phyloP scores from a whole-genome alignment of 2,329 filamentous ascomycete genomes.

The Rhinocladiella similis region DNA sequence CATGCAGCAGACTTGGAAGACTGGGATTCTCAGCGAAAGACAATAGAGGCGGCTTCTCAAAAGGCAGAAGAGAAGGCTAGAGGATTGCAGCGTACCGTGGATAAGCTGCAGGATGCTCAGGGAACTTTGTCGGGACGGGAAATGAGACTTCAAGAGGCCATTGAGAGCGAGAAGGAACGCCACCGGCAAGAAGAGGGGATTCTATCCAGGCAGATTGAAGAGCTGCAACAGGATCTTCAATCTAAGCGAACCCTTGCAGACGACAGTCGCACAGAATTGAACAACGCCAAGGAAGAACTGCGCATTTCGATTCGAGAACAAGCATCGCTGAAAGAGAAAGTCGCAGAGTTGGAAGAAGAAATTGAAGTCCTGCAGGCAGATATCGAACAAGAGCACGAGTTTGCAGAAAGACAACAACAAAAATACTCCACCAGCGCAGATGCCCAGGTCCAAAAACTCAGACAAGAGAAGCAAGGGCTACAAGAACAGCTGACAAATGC shows the following conservation, averaged over 20 bases:
- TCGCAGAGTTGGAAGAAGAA: constrained; percentile 71
- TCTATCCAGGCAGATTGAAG: constrained; percentile 71
- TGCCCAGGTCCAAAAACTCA: constrained; percentile 56
- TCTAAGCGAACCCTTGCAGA: constrained; percentile 66
- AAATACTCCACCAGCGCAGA: constrained; percentile 61
- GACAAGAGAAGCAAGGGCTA: constrained; percentile 62
- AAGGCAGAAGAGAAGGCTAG: constrained; percentile 67
- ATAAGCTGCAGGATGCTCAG: constrained; percentile 67
- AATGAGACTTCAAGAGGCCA: constrained; percentile 64
- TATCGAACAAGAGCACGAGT: constrained; percentile 65
- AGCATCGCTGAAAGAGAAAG: constrained; percentile 63
- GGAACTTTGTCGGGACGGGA: constrained; percentile 69
- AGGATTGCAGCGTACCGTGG: constrained; percentile 69
- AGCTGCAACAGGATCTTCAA: constrained; percentile 70
- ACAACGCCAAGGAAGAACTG: constrained; percentile 66
- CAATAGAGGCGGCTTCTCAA: constrained; percentile 65
- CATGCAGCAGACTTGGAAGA: constrained; percentile 71
- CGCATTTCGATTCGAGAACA: constrained; percentile 66
- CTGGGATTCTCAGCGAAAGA: constrained; percentile 68
- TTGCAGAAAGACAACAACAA: constrained; percentile 58
- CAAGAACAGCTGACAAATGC: constrained; percentile 63
- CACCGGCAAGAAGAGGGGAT: constrained; percentile 71
- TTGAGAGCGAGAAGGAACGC: constrained; percentile 70
- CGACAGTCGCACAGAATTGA: constrained; percentile 65
- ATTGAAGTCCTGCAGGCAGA: constrained; percentile 70